These are phyloP conservation scores for Begonia fuchsioides DNA, from an alignment of 306 rosid species.

Conservation along the genomic window DNA sequence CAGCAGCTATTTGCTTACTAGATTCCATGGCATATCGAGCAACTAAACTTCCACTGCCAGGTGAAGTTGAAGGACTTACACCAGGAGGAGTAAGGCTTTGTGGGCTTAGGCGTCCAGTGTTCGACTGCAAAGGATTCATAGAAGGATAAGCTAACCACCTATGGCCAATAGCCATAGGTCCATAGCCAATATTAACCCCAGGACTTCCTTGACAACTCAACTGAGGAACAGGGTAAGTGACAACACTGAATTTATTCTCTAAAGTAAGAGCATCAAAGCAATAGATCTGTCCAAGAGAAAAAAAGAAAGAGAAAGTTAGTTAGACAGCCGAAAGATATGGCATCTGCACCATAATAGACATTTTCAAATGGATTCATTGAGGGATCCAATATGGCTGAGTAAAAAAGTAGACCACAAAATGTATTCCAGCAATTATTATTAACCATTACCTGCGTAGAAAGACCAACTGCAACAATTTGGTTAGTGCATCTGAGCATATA, in stretches of 20 bases:
- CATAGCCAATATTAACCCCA: constrained; percentile 74
- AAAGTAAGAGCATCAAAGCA: constrained; percentile 76
- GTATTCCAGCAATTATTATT: too few species aligned
- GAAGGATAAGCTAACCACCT: constrained; percentile 95
- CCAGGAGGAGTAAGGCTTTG: constrained; percentile 50
- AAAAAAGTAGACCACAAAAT: too few species aligned
- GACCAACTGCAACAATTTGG: constrained; percentile 75
- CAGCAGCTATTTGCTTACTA: constrained; percentile 71
- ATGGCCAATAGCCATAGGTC: constrained; percentile 92
- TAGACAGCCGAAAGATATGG: background rate
- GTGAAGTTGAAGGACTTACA: constrained; percentile 67
- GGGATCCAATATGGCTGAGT: too few species aligned
- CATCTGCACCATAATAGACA: background rate
- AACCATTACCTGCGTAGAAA: constrained; percentile 54
- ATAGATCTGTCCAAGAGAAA: constrained; percentile 57
- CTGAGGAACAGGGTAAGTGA: constrained; percentile 78
- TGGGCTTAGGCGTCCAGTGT: constrained; percentile 57
- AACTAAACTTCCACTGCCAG: constrained; percentile 41
- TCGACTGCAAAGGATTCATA: constrained; percentile 47
- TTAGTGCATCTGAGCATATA: constrained; percentile 87
- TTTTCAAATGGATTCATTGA: too few species aligned
- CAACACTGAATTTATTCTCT: constrained; percentile 66
- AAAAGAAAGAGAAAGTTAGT: constrained; percentile 13
- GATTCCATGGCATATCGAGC: constrained; percentile 90
- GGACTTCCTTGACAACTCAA: constrained; percentile 47